Evolutionary conservation across 768 basidiomycete genomes (phyloP).

Genomic region (Amanita jacksonii): DNA sequence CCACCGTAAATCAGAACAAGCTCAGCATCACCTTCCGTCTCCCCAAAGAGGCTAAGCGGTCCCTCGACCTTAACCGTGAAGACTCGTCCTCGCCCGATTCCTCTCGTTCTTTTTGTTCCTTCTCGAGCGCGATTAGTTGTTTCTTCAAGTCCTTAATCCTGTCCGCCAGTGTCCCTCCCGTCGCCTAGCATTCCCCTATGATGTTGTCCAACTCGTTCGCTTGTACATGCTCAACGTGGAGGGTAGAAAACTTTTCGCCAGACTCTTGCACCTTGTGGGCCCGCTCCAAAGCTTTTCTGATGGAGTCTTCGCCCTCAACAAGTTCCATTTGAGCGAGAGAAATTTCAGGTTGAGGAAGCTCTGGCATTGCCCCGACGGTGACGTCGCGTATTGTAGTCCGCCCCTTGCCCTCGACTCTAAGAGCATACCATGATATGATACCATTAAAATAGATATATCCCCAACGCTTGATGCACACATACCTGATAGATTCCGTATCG

Average conservation of each 20-base stretch:
- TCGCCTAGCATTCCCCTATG: conserved; percentile 23
- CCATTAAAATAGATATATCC: too few relatives aligned
- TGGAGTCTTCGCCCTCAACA: conserved; percentile 15
- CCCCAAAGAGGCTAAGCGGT: conserved; percentile 27
- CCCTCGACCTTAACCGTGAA: conserved; percentile 19
- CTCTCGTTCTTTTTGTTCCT: conserved; percentile 12
- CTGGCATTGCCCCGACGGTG: conserved; percentile 18
- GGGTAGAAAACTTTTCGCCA: conserved; percentile 25
- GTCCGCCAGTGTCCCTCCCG: conserved; percentile 24
- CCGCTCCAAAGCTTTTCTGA: conserved; percentile 22
- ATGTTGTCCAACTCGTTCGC: conserved; percentile 17
- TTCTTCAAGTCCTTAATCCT: conserved; percentile 20
- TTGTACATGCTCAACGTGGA: conserved; percentile 20
- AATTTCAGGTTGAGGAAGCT: conserved; percentile 13
- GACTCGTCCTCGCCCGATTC: conserved; percentile 12
- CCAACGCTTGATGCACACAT: background rate
- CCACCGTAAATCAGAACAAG: conserved; percentile 31
- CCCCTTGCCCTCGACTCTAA: conserved; percentile 37
- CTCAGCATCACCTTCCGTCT: conserved; percentile 26
- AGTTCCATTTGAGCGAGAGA: conserved; percentile 21
- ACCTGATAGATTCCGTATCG: conserved; percentile 33
- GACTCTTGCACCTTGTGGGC: conserved; percentile 18
- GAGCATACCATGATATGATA: background rate
- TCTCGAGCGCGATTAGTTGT: conserved; percentile 16
- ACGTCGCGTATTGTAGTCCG: conserved; percentile 38